These are phyloP conservation scores for Pleomassaria siparia DNA, from an alignment of 2,329 filamentous ascomycete species.

Conservation along the genomic window DNA sequence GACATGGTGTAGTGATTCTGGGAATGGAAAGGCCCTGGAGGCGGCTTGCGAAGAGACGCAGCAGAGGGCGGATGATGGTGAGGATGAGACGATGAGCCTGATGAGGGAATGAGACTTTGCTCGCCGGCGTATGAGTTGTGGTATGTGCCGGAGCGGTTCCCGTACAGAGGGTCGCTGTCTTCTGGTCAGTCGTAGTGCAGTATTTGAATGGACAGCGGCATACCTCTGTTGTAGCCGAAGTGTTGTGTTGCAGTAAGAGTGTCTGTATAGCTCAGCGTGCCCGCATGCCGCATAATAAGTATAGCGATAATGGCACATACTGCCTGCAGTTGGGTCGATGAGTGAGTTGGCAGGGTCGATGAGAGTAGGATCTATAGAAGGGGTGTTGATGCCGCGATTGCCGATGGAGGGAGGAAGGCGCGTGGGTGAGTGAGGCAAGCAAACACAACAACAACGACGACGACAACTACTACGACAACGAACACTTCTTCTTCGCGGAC, in stretches of 20 bases:
- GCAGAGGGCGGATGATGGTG: neutral
- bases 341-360: constrained; percentile 6
- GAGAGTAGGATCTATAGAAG: neutral
- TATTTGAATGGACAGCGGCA: neutral
- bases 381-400: neutral
- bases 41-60: neutral
- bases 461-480: no score
- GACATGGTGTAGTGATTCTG: constrained; percentile 25
- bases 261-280: constrained; percentile 33
- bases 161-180: neutral
- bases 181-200: neutral
- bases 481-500: no score
- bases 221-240: constrained; percentile 24
- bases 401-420: constrained; percentile 2
- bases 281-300: constrained; percentile 34
- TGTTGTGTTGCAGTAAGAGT: constrained; percentile 36
- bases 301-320: constrained; percentile 42
- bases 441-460: no score
- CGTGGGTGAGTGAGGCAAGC: neutral
- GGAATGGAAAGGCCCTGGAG: neutral
- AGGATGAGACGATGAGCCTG: neutral
- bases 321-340: constrained; percentile 7
- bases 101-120: neutral
- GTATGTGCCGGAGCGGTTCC: neutral
- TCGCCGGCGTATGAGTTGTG: neutral